Percentiles rank a stretch among this genome's conserved stretches.
Conservation (phyloP, 805 yeast genomes). For the Myxozyma neglecta region DNA sequence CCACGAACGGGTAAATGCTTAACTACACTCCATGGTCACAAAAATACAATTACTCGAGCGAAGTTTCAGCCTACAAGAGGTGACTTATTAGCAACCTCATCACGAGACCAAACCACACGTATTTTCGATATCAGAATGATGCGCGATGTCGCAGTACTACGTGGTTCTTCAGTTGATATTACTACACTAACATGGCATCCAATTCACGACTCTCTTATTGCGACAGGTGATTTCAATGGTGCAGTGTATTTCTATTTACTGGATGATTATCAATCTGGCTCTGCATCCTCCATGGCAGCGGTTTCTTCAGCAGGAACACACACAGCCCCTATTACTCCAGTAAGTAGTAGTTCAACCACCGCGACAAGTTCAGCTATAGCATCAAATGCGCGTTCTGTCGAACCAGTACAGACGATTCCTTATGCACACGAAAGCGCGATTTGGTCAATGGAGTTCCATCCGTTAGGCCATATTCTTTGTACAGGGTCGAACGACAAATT, state of each 20-base stretch:
- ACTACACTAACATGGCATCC: conserved; percentile 94
- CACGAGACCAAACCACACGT: conserved; percentile 84
- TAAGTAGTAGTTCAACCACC: conserved; percentile 13
- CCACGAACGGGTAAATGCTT: conserved; percentile 77
- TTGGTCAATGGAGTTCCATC: conserved; percentile 88
- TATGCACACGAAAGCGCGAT: conserved; percentile 93
- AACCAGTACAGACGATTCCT: conserved; percentile 57
- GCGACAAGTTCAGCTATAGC: neutral
- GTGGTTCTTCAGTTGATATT: conserved; percentile 81
- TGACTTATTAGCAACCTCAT: conserved; percentile 75
- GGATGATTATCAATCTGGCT: conserved; percentile 43
- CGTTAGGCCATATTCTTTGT: conserved; percentile 85
- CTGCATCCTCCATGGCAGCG: conserved; percentile 34
- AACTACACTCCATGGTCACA: conserved; percentile 83
- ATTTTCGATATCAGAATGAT: conserved; percentile 84
- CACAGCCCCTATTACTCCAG: neutral
- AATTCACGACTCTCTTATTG: conserved; percentile 69
- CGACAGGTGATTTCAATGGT: conserved; percentile 90
- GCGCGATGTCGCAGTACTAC: conserved; percentile 69
- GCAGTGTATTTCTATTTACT: conserved; percentile 73
- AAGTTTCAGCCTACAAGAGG: conserved; percentile 83
- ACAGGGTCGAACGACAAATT: conserved; percentile 94
- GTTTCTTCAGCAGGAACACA: neutral
- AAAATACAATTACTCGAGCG: conserved; percentile 87
- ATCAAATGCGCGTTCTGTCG: conserved; percentile 29